Evolutionary conservation across 2,329 filamentous ascomycete genomes (phyloP), one percentile per base, ranked within the genome.

Genomic region (Botrytis byssoidea): DNA sequence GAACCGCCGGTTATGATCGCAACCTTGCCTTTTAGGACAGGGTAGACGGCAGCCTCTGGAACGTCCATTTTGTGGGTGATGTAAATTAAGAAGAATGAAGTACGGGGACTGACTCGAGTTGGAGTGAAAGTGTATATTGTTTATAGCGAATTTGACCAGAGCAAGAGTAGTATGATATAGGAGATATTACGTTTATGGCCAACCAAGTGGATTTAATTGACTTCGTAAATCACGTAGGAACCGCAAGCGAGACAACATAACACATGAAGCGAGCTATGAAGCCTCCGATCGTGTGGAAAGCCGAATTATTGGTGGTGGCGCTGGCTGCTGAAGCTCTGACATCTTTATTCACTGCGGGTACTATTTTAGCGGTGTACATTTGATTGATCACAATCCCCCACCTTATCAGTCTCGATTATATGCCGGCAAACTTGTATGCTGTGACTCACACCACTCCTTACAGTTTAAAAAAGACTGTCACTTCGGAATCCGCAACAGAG

Each of bases 1-100:
- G 73, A 64, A 25, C 65, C 73, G 12, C 74, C 74, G n/a, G 74
- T 76, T n/a, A 76, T 48, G n/a, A 75, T 71, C 7, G 74, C 73
- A 42, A 76, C 75, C 72, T 76, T 76, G n/a, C 71, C 75, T 63
- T 66, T 67, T 1, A 75, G 51, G 5, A 74, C 29, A 22, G 73
- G 74, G 35, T 63, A 75, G 16, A 73, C 37, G n/a, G 55, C 32
- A 16, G 69, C 69, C 55, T 74, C 73, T 32, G 74, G 69, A 35
- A 74, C 20, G 42, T 69, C 16, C 63, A 75, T 74, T 14, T 25
- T 55, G 51, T 63, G 9, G 16, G 22, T 61, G 32, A n/a, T 71
- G 18, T 29, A 5, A 37, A 35, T 20, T 1, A 35, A 37, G n/a
- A 63, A 14, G 22, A 7, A 9, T 3, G 12, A 55, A 55, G 35